Conservation (phyloP, 345 rosid species). For the Eucalyptus sideroxylon region DNA sequence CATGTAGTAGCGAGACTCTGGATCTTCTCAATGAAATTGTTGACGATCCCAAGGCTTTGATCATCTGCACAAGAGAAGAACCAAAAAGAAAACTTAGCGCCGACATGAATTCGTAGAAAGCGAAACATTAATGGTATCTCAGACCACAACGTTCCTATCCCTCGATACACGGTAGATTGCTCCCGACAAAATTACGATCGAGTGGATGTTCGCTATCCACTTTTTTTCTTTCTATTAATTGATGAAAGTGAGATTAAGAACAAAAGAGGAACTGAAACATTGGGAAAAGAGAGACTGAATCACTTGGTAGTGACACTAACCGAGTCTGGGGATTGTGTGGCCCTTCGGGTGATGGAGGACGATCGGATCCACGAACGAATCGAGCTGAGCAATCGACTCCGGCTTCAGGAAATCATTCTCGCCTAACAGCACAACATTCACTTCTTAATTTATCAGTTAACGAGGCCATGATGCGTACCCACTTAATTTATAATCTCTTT, state of each 20-base stretch:
- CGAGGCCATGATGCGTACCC: background rate
- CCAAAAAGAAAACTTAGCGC: background rate
- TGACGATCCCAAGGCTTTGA: background rate
- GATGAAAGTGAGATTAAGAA: background rate
- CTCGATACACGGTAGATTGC: background rate
- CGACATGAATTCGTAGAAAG: background rate
- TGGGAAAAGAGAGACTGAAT: background rate
- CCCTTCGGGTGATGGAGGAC: slow-evolving; percentile 41
- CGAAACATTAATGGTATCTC: background rate
- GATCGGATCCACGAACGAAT: slow-evolving; percentile 39
- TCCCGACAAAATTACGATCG: background rate
- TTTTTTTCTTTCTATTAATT: background rate
- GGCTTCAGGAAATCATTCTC: slow-evolving; percentile 33
- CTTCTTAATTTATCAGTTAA: no score
- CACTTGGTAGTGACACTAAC: slow-evolving; percentile 2
- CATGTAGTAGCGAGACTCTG: background rate
- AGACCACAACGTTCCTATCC: background rate
- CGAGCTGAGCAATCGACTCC: slow-evolving; percentile 13
- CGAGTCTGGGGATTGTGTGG: slow-evolving; percentile 35
- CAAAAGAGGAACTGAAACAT: background rate
- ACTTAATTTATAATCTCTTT: background rate
- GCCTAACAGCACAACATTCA: slow-evolving; percentile 5
- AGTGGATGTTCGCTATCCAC: background rate
- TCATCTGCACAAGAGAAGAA: background rate
- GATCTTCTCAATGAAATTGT: background rate